Evolutionary conservation across 768 basidiomycete genomes (phyloP).

Genomic region (Hortiboletus campestris): DNA sequence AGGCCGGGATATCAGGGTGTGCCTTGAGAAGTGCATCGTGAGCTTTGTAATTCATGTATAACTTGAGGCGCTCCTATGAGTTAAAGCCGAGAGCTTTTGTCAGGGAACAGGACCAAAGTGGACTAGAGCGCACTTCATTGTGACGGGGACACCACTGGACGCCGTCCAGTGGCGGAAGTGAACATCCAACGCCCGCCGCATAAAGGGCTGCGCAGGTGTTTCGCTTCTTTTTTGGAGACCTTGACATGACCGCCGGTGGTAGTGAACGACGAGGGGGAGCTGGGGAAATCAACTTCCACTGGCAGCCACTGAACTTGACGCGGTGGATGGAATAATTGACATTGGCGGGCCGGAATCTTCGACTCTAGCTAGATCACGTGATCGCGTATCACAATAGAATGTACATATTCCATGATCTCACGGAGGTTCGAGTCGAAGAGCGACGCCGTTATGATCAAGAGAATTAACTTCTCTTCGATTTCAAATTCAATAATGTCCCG

Average conservation of each 20-base stretch:
- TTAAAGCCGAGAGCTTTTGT: not conserved
- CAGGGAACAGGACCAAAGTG: not conserved
- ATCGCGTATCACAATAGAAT: slow-evolving; percentile 2
- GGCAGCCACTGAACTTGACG: not conserved
- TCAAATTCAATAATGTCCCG: no score
- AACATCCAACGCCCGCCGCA: slow-evolving; percentile 13
- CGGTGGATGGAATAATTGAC: not conserved
- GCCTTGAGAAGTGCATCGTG: slow-evolving; percentile 32
- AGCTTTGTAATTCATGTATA: slow-evolving; percentile 38
- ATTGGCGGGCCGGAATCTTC: no score
- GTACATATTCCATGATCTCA: no score
- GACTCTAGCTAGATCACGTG: not conserved
- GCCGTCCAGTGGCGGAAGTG: slow-evolving; percentile 5
- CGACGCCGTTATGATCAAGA: no score
- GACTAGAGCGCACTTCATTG: slow-evolving; percentile 24
- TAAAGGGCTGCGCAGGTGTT: slow-evolving; percentile 18
- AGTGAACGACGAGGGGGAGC: not conserved
- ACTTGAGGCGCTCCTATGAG: slow-evolving; percentile 33
- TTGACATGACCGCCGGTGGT: not conserved
- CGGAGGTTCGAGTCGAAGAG: no score
- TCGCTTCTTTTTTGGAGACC: slow-evolving; percentile 8
- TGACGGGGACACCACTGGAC: slow-evolving; percentile 31
- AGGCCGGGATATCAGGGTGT: slow-evolving; percentile 28
- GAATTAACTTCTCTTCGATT: no score
- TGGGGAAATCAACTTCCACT: not conserved